Conservation (phyloP, 352 stramenopile species). For the Pythium graminicola region DNA sequence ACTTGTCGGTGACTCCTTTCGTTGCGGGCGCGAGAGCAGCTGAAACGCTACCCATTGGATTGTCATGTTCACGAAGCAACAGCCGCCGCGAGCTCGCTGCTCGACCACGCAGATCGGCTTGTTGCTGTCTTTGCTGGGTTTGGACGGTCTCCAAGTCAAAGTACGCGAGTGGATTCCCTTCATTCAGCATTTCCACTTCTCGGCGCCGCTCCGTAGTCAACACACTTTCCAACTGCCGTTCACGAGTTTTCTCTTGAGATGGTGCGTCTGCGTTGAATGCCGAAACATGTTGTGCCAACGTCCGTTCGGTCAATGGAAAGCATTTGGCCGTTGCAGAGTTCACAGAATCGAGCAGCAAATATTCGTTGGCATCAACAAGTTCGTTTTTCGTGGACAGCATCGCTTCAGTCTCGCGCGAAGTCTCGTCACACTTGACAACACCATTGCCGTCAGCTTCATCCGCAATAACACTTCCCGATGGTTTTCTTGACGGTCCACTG, state of each 20-base stretch:
- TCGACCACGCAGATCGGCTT: constrained; percentile 16
- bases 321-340: constrained; percentile 14
- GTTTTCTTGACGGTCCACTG: not conserved
- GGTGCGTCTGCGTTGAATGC: constrained; percentile 57
- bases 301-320: constrained; percentile 17
- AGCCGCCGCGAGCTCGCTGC: constrained; percentile 24
- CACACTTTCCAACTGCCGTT: constrained; percentile 20
- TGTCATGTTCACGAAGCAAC: constrained; percentile 11
- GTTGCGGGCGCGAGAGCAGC: too few relatives aligned
- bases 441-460: not conserved
- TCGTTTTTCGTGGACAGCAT: not conserved
- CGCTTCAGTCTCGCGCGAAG: not conserved
- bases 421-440: too few relatives aligned
- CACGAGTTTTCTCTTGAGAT: constrained; percentile 21
- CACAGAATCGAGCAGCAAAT: constrained; percentile 36
- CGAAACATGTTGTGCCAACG: constrained; percentile 38
- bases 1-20: constrained; percentile 1
- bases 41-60: not conserved
- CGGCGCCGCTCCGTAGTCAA: constrained; percentile 22
- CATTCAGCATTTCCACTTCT: constrained; percentile 35
- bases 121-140: constrained; percentile 25
- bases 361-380: constrained; percentile 51
- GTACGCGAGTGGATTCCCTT: constrained; percentile 58
- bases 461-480: not conserved
- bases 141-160: constrained; percentile 38